These are phyloP conservation scores for Colletotrichum noveboracense DNA, from an alignment of 2,329 filamentous ascomycete species.

Conservation along the genomic window DNA sequence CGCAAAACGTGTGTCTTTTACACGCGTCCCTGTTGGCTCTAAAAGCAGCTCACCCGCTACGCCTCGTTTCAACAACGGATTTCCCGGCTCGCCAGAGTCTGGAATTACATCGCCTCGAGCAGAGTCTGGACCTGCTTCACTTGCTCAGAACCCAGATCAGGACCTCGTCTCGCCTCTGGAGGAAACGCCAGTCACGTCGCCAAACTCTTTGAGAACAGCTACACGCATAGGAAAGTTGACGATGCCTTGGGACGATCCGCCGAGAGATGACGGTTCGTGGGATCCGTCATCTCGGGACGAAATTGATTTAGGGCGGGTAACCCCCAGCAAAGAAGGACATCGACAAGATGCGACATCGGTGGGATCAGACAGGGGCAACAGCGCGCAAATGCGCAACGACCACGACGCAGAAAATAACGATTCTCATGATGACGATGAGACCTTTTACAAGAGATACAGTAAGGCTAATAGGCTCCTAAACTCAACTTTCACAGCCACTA, in stretches of 20 bases:
- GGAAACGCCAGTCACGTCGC: neutral
- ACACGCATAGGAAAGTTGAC: neutral
- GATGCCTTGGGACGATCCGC: slow-evolving; percentile 18
- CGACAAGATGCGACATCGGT: neutral
- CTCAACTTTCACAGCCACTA: neutral
- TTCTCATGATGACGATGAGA: slow-evolving; percentile 27
- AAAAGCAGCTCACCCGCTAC: slow-evolving; percentile 10
- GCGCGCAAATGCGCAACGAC: neutral
- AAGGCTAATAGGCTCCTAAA: neutral
- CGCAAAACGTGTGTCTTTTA: neutral
- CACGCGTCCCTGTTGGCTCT: slow-evolving; percentile 17
- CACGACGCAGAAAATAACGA: neutral
- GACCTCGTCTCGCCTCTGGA: slow-evolving; percentile 9
- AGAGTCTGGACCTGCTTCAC: neutral
- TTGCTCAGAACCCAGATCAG: neutral
- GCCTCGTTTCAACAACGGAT: neutral
- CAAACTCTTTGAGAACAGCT: neutral
- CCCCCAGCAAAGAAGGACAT: neutral
- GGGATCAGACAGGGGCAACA: neutral
- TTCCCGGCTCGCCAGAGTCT: neutral
- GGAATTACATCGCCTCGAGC: neutral
- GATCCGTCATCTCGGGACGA: neutral
- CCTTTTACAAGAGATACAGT: slow-evolving; percentile 37
- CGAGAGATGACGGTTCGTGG: slow-evolving; percentile 1
- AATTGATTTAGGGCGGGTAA: neutral